Evolutionary conservation across 164 flowering plant species (phyloP).

Genomic region (Stephania japonica): DNA sequence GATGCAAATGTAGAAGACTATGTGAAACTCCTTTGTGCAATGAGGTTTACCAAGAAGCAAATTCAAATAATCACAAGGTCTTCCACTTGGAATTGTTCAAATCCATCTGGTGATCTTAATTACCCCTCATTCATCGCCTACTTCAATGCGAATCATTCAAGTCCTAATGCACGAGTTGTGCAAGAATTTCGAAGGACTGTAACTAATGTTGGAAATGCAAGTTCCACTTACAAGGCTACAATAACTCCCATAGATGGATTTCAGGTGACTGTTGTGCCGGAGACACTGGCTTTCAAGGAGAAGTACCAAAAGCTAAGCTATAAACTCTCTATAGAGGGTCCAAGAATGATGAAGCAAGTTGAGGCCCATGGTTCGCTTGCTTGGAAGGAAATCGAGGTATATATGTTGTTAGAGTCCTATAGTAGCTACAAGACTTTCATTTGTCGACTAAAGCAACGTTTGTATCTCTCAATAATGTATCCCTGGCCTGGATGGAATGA

Average conservation of each 20-base stretch:
- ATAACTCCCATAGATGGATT: slow-evolving; percentile 1
- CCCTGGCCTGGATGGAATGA: neutral
- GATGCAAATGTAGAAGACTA: slow-evolving; percentile 31
- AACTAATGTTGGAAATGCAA: slow-evolving; percentile 20
- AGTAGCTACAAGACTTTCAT: slow-evolving; percentile 1
- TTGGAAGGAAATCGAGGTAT: slow-evolving; percentile 2
- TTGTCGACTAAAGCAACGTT: neutral
- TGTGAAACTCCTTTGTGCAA: slow-evolving; percentile 34
- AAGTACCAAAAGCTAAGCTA: slow-evolving; percentile 4
- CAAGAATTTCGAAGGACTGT: slow-evolving; percentile 37
- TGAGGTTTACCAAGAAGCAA: slow-evolving; percentile 34
- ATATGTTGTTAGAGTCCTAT: slow-evolving; percentile 7
- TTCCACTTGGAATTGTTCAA: slow-evolving; percentile 19
- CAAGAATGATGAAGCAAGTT: neutral
- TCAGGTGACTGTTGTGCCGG: neutral
- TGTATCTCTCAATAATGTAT: neutral
- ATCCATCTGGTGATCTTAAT: slow-evolving; percentile 38
- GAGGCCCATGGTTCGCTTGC: neutral
- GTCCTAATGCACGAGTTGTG: slow-evolving; percentile 3
- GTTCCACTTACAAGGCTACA: neutral
- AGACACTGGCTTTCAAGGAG: neutral
- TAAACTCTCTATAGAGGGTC: neutral
- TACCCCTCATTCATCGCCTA: slow-evolving; percentile 54
- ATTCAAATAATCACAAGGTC: slow-evolving; percentile 29
- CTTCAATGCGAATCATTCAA: slow-evolving; percentile 20